Evolutionary conservation across 768 basidiomycete genomes (phyloP).

Genomic region (Macrolepiota albuminosa): DNA sequence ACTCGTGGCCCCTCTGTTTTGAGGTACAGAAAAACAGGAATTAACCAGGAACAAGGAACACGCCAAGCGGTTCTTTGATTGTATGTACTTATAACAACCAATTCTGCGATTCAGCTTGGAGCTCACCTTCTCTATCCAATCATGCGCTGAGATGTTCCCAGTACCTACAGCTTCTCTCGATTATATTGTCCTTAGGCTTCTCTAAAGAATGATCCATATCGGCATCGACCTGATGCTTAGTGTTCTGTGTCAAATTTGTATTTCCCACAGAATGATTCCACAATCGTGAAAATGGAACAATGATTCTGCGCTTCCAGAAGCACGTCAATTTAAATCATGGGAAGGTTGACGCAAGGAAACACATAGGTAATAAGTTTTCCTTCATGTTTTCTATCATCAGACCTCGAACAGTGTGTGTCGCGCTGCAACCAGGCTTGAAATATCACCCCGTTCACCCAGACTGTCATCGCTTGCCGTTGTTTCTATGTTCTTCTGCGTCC

Average conservation of each 20-base stretch:
- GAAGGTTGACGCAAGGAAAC: neutral
- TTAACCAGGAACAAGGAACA: neutral
- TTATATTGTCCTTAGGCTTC: neutral
- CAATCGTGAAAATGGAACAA: neutral
- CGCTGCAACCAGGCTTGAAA: neutral
- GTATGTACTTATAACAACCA: too few species aligned
- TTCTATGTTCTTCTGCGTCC: neutral
- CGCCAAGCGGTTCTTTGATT: neutral
- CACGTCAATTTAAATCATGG: neutral
- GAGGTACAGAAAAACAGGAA: neutral
- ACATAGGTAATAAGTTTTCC: neutral
- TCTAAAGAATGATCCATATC: neutral
- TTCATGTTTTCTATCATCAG: neutral
- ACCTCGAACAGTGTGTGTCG: neutral
- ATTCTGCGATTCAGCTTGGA: neutral
- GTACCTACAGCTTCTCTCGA: neutral
- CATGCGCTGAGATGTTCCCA: neutral
- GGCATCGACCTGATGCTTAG: neutral
- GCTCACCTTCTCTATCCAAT: neutral
- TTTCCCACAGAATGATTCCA: neutral
- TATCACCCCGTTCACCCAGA: neutral
- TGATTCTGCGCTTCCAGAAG: neutral
- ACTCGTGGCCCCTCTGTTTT: neutral
- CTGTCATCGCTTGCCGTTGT: neutral
- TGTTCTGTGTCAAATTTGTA: neutral